Percentiles rank a stretch among this genome's conserved stretches.
phyloP scores from a whole-genome alignment of 495 filamentous ascomycete species.

The Podospora sp. region DNA sequence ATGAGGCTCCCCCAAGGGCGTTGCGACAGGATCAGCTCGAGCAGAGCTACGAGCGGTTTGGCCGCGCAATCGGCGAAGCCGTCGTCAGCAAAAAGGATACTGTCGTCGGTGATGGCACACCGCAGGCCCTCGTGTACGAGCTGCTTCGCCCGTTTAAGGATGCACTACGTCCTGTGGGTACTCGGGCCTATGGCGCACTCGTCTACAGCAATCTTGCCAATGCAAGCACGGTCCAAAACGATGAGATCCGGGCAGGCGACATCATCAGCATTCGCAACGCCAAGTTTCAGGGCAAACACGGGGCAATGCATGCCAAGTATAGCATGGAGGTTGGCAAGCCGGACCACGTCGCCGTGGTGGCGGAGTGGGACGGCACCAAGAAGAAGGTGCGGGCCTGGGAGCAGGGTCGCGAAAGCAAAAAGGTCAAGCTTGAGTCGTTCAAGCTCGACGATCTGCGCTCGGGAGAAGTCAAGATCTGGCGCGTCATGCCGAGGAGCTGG shows the following conservation, averaged over 20 bases:
- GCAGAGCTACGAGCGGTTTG: constrained; percentile 74
- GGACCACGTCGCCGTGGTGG: constrained; percentile 94
- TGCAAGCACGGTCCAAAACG: constrained; percentile 82
- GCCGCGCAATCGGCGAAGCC: constrained; percentile 69
- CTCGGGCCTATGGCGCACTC: constrained; percentile 83
- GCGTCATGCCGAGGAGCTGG: constrained; percentile 89
- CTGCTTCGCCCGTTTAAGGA: constrained; percentile 72
- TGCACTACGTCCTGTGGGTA: constrained; percentile 79
- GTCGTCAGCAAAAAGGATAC: constrained; percentile 71
- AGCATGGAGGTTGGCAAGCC: constrained; percentile 83
- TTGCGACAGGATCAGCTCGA: constrained; percentile 95
- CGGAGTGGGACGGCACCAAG: constrained; percentile 98
- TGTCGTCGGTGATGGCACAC: constrained; percentile 80
- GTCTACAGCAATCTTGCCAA: constrained; percentile 96
- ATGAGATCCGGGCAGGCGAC: constrained; percentile 93
- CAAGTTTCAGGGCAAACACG: constrained; percentile 93
- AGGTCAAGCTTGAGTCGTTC: constrained; percentile 91
- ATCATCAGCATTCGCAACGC: constrained; percentile 93
- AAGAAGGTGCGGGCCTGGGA: constrained; percentile 97
- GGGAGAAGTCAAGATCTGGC: constrained; percentile 97
- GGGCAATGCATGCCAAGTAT: constrained; percentile 94
- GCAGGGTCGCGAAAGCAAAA: constrained; percentile 91
- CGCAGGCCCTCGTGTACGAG: constrained; percentile 74
- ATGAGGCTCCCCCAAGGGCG: constrained; percentile 79
- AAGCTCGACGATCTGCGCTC: constrained; percentile 88